Base-by-base conservation (phyloP, 2,329 filamentous ascomycete genomes). In the Arthrobotrys conoides region DNA sequence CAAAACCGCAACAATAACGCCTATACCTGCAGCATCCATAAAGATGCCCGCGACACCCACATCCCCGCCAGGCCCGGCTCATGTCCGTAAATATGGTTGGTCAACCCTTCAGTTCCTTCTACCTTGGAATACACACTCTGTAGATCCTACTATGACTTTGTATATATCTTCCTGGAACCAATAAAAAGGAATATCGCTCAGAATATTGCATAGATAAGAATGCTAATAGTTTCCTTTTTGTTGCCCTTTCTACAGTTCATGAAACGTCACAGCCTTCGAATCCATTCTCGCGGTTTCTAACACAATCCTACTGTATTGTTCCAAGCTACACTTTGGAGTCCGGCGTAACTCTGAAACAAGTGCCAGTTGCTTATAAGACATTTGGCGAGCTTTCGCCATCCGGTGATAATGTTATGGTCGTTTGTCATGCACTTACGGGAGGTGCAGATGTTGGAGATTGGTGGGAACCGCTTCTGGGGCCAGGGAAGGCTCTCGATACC, bases 281-380 rank as follows among this genome's bases (percentile, higher is more conserved):
- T 86, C 95, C 94, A 33, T 98, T 94, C 84, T 90, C 93, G 78
- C 86, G 88, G 80, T 88, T 98, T 83, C 97, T 99, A 66, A 91
- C 93, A 66, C 91, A 97, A 82, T 96, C 98, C 86, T 88, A 91
- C 68, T 93, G 92, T 72, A 89, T 96, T 78, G 89, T 99, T 70
- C 95, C 96, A 1, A 91, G 91, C 27, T 97, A 97, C 84, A 94
- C 92, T 8, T 92, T 99, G 81, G 96, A 99, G 85, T 98, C 94
- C 1, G 96, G 96, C 61, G 93, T 92, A 24, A 91, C 89, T 0
- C 88, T 99, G 20, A 86, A 88, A 81, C 96, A 98, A 89, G 87
- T 91, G 16, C 90, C 90, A 0, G 86, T 92, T 66, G 90, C 90
- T 49, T 92, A 91, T 83, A 92, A 89, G 55, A 90, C 89, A 22